Evolutionary conservation across 1,284 basidiomycete genomes (phyloP), one percentile per base, ranked within the genome.

Genomic region (Apiotrichum domesticum): DNA sequence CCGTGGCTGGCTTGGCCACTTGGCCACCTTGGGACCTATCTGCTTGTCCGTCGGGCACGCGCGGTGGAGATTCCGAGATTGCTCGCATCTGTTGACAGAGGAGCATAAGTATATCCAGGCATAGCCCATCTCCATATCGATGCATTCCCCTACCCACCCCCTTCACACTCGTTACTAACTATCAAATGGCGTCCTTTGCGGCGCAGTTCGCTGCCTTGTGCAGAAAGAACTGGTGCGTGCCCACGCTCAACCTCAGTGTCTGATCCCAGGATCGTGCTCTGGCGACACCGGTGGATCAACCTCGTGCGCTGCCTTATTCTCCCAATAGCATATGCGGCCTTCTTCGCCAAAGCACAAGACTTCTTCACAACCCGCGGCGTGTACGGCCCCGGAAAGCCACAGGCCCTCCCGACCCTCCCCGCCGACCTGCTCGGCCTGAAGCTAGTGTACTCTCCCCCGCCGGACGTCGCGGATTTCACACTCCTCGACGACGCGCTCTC

Each of bases 221-320:
- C 54, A 80, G 82, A 79, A 89, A 89, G 80, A 88, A 88, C 64
- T 87, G 84, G 85, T 86, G 85, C 29, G 29, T 29, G 29, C 29
- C 3, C 29, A 21, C 32, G 52, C 37, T 39, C 13, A 39, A 39
- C 13, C 13, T 13, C 37, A 29, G 39, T 21, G 15, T 43, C n/a
- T 21, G 15, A 29, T 29, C 9, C 13, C 37, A 39, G 51, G 63
- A 61, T 61, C 51, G 66, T 61, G 54, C 41, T 57, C 9, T 51
- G 42, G 46, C 46, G 59, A 32, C 65, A 63, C 52, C 57, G 56
- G 40, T 59, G 85, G 83, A 73, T 87, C 47, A 88, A 87, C 63
- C 52, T 86, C 34, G 51, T 87, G 33, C 79, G 87, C 67, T 87
- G 86, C 64, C 78, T 88, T 10, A 63, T 88, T 35, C 68, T 87